These are phyloP conservation scores for Saraca asoca DNA, from an alignment of 331 rosid species.

Conservation along the genomic window DNA sequence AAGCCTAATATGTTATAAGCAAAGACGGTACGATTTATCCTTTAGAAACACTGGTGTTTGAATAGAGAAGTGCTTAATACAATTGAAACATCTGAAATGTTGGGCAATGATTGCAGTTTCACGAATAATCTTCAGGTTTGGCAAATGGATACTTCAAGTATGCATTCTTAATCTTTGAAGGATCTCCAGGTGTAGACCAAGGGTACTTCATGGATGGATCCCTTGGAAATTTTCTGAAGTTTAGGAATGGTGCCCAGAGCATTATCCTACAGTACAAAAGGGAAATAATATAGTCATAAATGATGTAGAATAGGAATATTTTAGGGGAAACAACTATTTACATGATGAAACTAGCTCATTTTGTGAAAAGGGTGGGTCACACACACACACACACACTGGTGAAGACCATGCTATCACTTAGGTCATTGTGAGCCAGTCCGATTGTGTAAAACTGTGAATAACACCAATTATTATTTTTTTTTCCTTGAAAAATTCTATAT, in stretches of 20 bases:
- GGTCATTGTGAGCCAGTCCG: no score
- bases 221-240: conserved; percentile 88
- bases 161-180: conserved; percentile 51
- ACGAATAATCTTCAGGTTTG: conserved; percentile 68
- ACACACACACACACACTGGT: no score
- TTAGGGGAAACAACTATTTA: no score
- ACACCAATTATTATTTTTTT: no score
- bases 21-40: not conserved
- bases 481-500: no score
- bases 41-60: not conserved
- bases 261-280: conserved; percentile 53
- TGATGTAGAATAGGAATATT: not conserved
- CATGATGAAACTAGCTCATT: no score
- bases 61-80: conserved; percentile 5
- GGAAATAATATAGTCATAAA: not conserved
- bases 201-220: conserved; percentile 85
- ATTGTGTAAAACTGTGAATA: no score
- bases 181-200: conserved; percentile 81
- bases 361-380: no score
- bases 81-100: conserved; percentile 13
- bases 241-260: conserved; percentile 92
- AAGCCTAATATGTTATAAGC: not conserved
- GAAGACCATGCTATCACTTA: no score
- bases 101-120: conserved; percentile 22
- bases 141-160: conserved; percentile 74